Base-by-base conservation (phyloP, 805 yeast genomes). In the Lachancea meyersii region DNA sequence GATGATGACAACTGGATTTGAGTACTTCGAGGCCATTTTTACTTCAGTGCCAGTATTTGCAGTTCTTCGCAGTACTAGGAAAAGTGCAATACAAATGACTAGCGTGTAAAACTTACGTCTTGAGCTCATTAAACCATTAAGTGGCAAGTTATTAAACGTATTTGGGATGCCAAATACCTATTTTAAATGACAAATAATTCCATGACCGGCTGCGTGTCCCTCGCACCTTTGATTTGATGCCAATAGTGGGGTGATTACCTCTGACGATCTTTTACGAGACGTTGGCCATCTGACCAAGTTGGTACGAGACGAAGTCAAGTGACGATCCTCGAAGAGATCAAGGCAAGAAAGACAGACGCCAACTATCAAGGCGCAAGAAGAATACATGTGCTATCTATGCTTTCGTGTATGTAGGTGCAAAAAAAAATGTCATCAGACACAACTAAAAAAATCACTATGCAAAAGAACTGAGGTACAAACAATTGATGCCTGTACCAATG, bases 1-100 rank as follows among this genome's bases (percentile, higher is more conserved):
- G 4, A 77, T 64, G 8, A 77, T 72, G 9, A 76, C 69, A 4
- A 68, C 70, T 13, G 68, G 69, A n/a, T 27, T 7, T 11, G 41
- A 18, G 17, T 28, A n/a, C 19, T 42, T 42, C 4, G 45, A 17
- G 13, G 41, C 24, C 45, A 42, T 42, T 10, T 36, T 19, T 23
- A 30, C 5, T n/a, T 22, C 11, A n/a, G 31, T n/a, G 27, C 32
- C 33, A 17, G 28, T 28, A 10, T 14, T 28, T 9, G 18, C 18
- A 19, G 14, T 8, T 30, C 22, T n/a, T 21, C 37, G 32, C 7
- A 42, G 28, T 14, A 36, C 17, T 19, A 32, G 22, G 6, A 36
- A 8, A 18, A 36, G 14, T 19, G 30, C 30, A 6, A 32, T 17
- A 35, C 40, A 28, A 13, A 31, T 10, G 17, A 36, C 30, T 31